These are phyloP conservation scores for Plantago rigida DNA, from an alignment of 305 asterid species.

Conservation along the genomic window DNA sequence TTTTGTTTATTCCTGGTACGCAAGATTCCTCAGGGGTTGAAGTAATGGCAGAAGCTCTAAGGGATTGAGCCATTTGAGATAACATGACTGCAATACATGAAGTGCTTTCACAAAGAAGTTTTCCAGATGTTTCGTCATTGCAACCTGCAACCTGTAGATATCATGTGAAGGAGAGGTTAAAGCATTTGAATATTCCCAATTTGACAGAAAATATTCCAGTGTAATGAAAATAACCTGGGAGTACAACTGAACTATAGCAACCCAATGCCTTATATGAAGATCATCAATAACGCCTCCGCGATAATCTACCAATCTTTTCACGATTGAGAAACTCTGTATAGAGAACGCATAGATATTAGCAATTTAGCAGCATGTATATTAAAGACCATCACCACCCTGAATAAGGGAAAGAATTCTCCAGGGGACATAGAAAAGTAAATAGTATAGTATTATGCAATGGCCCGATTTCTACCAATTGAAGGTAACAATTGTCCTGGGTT, in stretches of 20 bases:
- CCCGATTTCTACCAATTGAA: no score
- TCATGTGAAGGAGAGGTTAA: conserved; percentile 25
- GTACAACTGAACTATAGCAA: conserved; percentile 53
- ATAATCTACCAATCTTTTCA: conserved; percentile 60
- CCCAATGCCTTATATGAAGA: conserved; percentile 68
- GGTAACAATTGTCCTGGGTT: no score
- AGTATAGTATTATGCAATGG: no score
- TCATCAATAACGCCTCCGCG: conserved; percentile 49
- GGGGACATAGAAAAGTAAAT: conserved; percentile 14
- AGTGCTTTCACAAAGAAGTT: conserved; percentile 69
- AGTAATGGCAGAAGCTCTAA: conserved; percentile 53
- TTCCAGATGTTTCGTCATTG: conserved; percentile 63
- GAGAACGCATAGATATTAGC: conserved; percentile 17
- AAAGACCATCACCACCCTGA: conserved; percentile 18
- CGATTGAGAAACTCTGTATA: conserved; percentile 69
- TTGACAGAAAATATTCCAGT: conserved; percentile 5
- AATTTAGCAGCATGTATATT: conserved; percentile 21
- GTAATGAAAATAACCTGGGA: conserved; percentile 59
- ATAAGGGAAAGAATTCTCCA: conserved; percentile 23
- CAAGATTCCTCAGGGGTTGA: conserved; percentile 42
- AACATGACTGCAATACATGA: conserved; percentile 75
- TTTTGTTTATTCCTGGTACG: conserved; percentile 40
- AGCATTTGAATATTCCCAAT: conserved; percentile 21
- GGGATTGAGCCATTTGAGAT: conserved; percentile 60
- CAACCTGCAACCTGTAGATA: conserved; percentile 55